Evolutionary conservation across 306 rosid species (phyloP), one percentile per base, ranked within the genome.

Genomic region (Gillenia trifoliata): DNA sequence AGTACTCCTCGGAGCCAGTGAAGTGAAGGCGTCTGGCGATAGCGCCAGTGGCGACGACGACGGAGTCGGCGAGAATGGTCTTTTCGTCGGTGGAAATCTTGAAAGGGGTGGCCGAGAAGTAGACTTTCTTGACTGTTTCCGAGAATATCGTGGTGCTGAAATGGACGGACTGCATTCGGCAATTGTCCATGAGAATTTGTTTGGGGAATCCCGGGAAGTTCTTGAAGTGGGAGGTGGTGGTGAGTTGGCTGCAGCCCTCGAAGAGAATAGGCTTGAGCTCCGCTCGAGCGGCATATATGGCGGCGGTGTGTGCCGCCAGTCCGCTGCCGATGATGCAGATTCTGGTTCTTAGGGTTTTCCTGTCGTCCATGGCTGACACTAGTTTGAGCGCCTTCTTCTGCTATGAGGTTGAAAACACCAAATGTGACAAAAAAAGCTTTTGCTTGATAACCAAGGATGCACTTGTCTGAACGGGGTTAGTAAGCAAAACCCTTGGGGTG

Each of bases 191-290:
- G 72, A 90, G 93, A n/a, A 93, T 81, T 3, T 92, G 93, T 0
- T 81, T 86, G 13, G 97, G 90, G 64, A 93, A 93, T 0, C 96
- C 96, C 1, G 97, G 97, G 77, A 91, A 93, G 62, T 93, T 93
- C 83, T 93, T 93, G 34, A 93, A 97, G 20, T 90, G 96, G 57
- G 98, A 66, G 34, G 96, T 91, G 33, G 92, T 93, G 34, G 96
- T 91, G 82, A 85, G 95, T 83, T 93, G 98, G n/a, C n/a, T 92
- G 90, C 96, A 92, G 3, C 96, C 92, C 49, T 93, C 96, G 50
- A 93, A 93, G 66, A 93, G 90, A 20, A 90, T 72, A 8, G 96
- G 96, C 66, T 87, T 89, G 12, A 90, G 92, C 87, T 90, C 94
- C 0, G 94, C 98, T 17, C 96, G 85, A 15, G 96, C 92, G 4